phyloP scores from a whole-genome alignment of 169 alveolate genomes.

The Cryptosporidium baileyi region DNA sequence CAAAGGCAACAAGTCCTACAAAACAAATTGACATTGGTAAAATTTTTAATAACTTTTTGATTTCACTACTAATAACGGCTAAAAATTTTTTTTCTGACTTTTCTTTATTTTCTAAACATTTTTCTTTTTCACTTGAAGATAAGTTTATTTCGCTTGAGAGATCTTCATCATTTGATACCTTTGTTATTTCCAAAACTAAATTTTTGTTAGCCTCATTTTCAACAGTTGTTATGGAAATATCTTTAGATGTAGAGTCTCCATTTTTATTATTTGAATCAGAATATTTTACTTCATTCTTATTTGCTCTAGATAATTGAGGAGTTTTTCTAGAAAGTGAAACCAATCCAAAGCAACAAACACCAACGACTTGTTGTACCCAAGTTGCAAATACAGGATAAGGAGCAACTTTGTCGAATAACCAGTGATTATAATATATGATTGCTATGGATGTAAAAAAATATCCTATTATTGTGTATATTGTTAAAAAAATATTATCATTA shows the following conservation, averaged over 20 bases:
- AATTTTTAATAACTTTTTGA: slow-evolving; percentile 22
- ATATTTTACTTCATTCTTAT: not conserved
- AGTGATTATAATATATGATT: slow-evolving; percentile 46
- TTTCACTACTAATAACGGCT: not conserved
- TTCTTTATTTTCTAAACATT: not conserved
- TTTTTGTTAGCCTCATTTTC: slow-evolving; percentile 21
- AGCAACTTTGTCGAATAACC: slow-evolving; percentile 63
- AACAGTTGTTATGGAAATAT: slow-evolving; percentile 12
- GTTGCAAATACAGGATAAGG: slow-evolving; percentile 70
- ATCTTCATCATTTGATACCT: not conserved
- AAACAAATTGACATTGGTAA: slow-evolving; percentile 74
- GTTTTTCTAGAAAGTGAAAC: slow-evolving; percentile 26
- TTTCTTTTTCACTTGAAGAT: not conserved
- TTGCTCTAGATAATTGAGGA: slow-evolving; percentile 14
- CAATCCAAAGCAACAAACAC: slow-evolving; percentile 52
- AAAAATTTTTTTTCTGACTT: not conserved
- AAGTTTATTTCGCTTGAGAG: not conserved
- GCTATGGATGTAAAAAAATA: slow-evolving; percentile 67
- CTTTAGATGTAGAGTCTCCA: not conserved
- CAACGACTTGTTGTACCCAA: slow-evolving; percentile 67
- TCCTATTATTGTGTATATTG: slow-evolving; percentile 51
- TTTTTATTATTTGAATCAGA: not conserved
- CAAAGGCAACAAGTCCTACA: slow-evolving; percentile 74
- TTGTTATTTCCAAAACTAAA: not conserved
- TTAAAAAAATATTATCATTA: slow-evolving; percentile 17